phyloP scores from a whole-genome alignment of 768 basidiomycete species.

The Mycena rebaudengoi region DNA sequence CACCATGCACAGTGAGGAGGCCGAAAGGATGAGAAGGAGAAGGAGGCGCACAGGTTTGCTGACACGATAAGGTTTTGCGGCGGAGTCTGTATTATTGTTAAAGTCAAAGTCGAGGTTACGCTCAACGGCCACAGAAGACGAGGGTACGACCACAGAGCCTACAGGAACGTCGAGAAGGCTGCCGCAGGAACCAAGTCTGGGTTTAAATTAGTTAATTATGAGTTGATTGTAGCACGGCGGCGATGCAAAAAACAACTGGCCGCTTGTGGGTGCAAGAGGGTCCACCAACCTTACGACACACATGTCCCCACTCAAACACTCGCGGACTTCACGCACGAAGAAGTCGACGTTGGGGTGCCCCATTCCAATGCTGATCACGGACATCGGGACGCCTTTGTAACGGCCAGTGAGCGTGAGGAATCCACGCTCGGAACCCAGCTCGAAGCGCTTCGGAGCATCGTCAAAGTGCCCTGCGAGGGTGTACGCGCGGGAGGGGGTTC shows the following conservation, averaged over 20 bases:
- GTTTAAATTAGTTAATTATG: conserved; percentile 18
- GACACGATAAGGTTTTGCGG: conserved; percentile 67
- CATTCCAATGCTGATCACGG: conserved; percentile 86
- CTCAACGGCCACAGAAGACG: conserved; percentile 69
- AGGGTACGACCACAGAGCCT: conserved; percentile 80
- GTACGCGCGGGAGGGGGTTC: conserved; percentile 72
- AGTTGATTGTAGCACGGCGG: conserved; percentile 7
- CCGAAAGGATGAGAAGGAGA: conserved; percentile 13
- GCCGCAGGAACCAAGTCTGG: conserved; percentile 89
- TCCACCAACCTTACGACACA: conserved; percentile 56
- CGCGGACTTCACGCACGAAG: conserved; percentile 82
- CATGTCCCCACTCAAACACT: conserved; percentile 73
- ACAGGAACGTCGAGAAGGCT: conserved; percentile 72
- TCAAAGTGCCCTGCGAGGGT: conserved; percentile 70
- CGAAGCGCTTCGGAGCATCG: conserved; percentile 64
- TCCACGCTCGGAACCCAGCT: conserved; percentile 74
- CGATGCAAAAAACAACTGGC: no score
- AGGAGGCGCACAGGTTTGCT: conserved; percentile 64
- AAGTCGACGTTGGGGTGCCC: conserved; percentile 86
- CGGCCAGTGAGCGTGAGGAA: conserved; percentile 78
- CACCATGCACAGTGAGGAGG: conserved; percentile 48
- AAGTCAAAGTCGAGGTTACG: conserved; percentile 86
- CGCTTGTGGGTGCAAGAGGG: no score
- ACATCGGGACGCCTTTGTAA: conserved; percentile 69
- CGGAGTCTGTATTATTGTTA: conserved; percentile 48